Base-by-base conservation (phyloP, 2,329 filamentous ascomycete species). In the Aspergillus amoenus region DNA sequence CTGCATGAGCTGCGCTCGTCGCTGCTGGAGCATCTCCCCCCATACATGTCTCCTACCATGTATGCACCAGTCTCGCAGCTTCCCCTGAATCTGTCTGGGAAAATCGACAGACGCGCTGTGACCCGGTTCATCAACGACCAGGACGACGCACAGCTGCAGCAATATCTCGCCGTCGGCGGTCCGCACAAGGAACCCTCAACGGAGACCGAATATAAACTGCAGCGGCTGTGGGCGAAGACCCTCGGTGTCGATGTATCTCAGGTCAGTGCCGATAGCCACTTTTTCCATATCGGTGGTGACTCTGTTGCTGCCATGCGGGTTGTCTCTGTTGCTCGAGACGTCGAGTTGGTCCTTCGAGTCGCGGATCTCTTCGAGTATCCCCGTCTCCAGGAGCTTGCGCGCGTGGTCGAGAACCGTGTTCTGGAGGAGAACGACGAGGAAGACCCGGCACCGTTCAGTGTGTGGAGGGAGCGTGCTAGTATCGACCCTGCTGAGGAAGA, bases 281-380 rank as follows among this genome's bases (percentile, higher is more conserved):
- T 71, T 57, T 68, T 71, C 53, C 57, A 60, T 15, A 54, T 69
- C n/a, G 68, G 69, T 13, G 69, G 69, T 8, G 67, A 70, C 27
- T 70, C 67, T 4, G 57, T 71, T 22, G 64, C 60, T 5, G 65
- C 62, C 12, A 64, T 66, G 58, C 43, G 52, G 22, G 22, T 60
- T n/a, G 55, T 52, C n/a, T 13, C 22, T 7, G 13, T 13, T 4
- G 47, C 51, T 8, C 40, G 47, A 2, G 34, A 34, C 9, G 27
- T 30, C 6, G 44, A 32, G 15, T 1, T 46, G 3, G 44, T 46
- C 13, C 44, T 46, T 5, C 22, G 22, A 3, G 44, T 46, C 6
- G 22, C 44, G 2, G 44, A 46, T 34, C 22, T 46, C 1, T 46
- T 46, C 24, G 6, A 30, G 22, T 32, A 46, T 9, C 44, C 44